A percentile compares a stretch with the other conserved stretches of the same genome.
Evolutionary conservation across 495 filamentous ascomycete species (phyloP).

Genomic region (Penicillium arizonense): DNA sequence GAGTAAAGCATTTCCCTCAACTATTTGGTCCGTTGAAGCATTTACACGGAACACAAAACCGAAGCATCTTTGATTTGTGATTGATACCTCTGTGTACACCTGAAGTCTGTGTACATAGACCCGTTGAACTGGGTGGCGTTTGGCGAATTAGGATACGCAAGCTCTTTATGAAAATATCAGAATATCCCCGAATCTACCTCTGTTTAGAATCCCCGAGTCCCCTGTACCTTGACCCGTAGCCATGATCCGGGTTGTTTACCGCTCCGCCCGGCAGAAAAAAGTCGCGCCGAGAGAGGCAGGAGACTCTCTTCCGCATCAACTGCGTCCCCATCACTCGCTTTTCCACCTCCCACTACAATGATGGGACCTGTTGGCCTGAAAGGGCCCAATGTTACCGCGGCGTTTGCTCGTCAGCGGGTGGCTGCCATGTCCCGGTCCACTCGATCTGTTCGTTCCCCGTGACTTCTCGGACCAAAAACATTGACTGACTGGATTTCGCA

Average conservation of each 20-base stretch:
- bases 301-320: conserved; percentile 14
- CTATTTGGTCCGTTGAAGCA: conserved; percentile 3
- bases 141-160: conserved; percentile 26
- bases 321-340: conserved; percentile 11
- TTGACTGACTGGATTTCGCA: conserved; percentile 23
- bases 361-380: conserved; percentile 36
- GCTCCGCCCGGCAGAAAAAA: conserved; percentile 45
- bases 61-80: conserved; percentile 20
- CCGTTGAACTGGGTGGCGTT: conserved; percentile 26
- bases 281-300: conserved; percentile 18
- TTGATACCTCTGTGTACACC: conserved; percentile 18
- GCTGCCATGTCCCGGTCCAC: conserved; percentile 30
- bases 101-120: conserved; percentile 37
- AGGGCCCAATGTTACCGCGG: conserved; percentile 28
- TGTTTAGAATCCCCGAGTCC: background rate
- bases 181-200: background rate
- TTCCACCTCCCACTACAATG: conserved; percentile 27
- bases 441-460: conserved; percentile 36
- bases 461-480: background rate
- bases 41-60: conserved; percentile 17
- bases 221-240: conserved; percentile 3
- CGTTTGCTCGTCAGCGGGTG: conserved; percentile 35
- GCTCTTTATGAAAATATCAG: conserved; percentile 6
- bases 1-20: conserved; percentile 16
- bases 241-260: conserved; percentile 15